Base-by-base conservation (phyloP, 2,329 filamentous ascomycete species). In the Colletotrichum sp. region DNA sequence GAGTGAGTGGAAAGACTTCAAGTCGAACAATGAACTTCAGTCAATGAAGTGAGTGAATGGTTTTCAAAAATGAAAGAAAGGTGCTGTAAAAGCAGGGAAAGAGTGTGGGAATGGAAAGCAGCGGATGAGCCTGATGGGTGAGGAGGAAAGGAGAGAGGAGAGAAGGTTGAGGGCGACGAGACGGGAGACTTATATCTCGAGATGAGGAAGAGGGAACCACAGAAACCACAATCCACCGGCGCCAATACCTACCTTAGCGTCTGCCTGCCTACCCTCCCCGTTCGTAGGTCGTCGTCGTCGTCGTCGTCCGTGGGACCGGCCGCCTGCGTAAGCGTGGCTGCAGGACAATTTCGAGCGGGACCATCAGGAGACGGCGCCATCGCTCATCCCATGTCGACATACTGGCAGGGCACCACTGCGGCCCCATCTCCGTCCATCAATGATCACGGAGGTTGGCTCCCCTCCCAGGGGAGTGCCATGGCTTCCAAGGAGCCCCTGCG, bases 41-140 rank as follows among this genome's bases (percentile, higher is more conserved):
- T 76, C 75, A 76, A 76, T 76, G 75, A 76, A 76, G 75, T 68
- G 62, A 73, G 64, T 52, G 70, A 73, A 75, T 75, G 52, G 2
- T 28, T 28, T 44, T 32, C 44, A 52, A 52, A 64, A 75, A 68
- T 71, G 75, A 76, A 76, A 75, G 75, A 21, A 76, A 76, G 12
- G 60, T 75, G 75, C 75, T 75, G 75, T 69, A 62, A 70, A 44
- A 74, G 74, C 74, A 70, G 44, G 44, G 71, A 71, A 71, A 76
- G 72, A 76, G 67, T 59, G 72, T 76, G 75, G 66, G 55, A 76
- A 76, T 71, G 72, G 71, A 77, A 68, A 68, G 71, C 71, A 52
- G 71, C 66, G 65, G 71, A 57, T 59, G 76, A 74, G 44, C 68
- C 68, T 77, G 67, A 71, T 75, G 76, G 68, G 49, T 76, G 59